Base-by-base conservation (phyloP, 345 rosid genomes). In the Pseudoturritis turrita region DNA sequence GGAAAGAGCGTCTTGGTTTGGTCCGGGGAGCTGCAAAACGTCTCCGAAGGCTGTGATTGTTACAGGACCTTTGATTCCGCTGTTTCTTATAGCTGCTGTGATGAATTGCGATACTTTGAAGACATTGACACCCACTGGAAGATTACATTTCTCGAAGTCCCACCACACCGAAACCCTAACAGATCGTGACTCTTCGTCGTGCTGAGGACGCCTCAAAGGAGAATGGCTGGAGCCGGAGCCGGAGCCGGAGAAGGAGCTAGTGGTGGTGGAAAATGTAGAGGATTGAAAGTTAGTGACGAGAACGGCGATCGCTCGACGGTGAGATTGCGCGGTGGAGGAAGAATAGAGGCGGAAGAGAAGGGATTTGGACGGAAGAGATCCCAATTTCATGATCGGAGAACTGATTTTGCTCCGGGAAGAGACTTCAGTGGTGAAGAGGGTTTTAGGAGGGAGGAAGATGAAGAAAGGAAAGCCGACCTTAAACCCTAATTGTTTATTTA, bases 91-190 rank as follows among this genome's bases (percentile, higher is more conserved):
- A 5, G 98, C 98, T 0, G 81, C 72, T 0, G 92, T 81, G 74
- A 96, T 88, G 59, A 44, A 6, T 5, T 77, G 84, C 1, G 94
- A 77, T 47, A 92, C 80, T 68, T 68, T 87, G 75, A 68, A 84
- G 3, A 78, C 91, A 67, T 96, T 92, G 22, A 71, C 83, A 4
- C 92, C 92, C 0, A 47, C 76, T 6, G 97, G 94, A 22, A 84
- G 9, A 70, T 55, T 15, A 76, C 98, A 96, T 54, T 84, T 90
- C 85, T 86, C 86, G 71, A 96, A 88, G 78, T 92, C 96, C 99
- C 98, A 96, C 99, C 99, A 96, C 14, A 96, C 99, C 2, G 91
- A 81, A 21, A 96, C 90, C 81, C 82, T 80, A 19, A 95, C 89
- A 21, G 79, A 77, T 40, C 86, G 80, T 2, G 89, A 79, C 17